These are phyloP conservation scores for Sporothrix euskadiensis DNA, from an alignment of 2,329 filamentous ascomycete species.

Conservation along the genomic window DNA sequence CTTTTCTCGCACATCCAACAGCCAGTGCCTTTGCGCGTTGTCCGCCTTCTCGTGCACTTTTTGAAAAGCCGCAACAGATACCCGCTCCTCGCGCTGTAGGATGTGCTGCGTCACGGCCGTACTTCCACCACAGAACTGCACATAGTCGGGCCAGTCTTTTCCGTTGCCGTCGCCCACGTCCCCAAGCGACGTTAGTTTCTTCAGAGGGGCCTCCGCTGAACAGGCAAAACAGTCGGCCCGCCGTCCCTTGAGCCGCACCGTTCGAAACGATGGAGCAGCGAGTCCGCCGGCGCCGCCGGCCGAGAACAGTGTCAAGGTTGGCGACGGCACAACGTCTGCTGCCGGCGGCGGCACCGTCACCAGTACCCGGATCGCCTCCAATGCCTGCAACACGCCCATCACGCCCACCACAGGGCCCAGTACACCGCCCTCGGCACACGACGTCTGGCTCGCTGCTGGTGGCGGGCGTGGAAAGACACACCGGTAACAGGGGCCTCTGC, in stretches of 20 bases:
- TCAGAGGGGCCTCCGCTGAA: conserved; percentile 60
- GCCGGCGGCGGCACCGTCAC: conserved; percentile 37
- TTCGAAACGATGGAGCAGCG: conserved; percentile 59
- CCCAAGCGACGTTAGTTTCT: neutral
- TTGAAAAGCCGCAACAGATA: conserved; percentile 60
- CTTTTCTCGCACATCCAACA: conserved; percentile 82
- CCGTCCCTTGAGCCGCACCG: conserved; percentile 69
- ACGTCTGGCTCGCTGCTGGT: conserved; percentile 76
- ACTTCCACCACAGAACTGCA: conserved; percentile 76
- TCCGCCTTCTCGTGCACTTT: conserved; percentile 32
- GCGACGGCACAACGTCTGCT: conserved; percentile 1
- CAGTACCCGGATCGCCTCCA: conserved; percentile 86
- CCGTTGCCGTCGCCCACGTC: conserved; percentile 47
- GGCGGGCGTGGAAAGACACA: conserved; percentile 90
- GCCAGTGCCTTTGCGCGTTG: conserved; percentile 47
- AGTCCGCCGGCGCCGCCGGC: conserved; percentile 42
- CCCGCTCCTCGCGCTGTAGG: conserved; percentile 64
- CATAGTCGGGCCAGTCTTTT: conserved; percentile 69
- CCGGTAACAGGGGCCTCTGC: conserved; percentile 84
- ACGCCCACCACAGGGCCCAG: conserved; percentile 87
- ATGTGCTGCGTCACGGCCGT: conserved; percentile 1
- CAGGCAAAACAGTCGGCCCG: conserved; percentile 76
- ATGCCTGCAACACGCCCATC: conserved; percentile 90
- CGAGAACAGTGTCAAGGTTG: conserved; percentile 52
- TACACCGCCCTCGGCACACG: conserved; percentile 90